These are phyloP conservation scores for Trichoderma harzianum DNA, from an alignment of 2,329 filamentous ascomycete genomes.

Conservation along the genomic window DNA sequence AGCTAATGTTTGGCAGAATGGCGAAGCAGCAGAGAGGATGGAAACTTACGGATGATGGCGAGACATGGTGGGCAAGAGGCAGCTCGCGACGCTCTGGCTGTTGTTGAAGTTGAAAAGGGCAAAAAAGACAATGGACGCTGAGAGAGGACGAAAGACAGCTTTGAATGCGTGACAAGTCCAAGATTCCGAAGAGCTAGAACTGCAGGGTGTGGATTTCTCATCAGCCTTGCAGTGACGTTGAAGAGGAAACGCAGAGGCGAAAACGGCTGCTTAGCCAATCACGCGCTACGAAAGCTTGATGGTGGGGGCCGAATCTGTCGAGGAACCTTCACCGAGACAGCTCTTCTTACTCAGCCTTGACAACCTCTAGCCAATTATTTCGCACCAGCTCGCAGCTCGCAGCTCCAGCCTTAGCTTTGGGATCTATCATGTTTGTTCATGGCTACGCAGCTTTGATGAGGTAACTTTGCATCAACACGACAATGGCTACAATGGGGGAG, in stretches of 20 bases:
- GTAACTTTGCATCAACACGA: background rate
- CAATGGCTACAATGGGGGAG: constrained; percentile 18
- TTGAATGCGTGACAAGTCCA: background rate
- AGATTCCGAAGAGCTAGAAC: background rate
- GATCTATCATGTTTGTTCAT: background rate
- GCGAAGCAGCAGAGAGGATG: background rate
- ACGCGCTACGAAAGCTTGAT: background rate
- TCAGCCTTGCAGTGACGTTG: constrained; percentile 43
- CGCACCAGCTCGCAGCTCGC: background rate
- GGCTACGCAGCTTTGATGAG: background rate
- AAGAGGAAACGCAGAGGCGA: background rate
- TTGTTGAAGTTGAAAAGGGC: background rate
- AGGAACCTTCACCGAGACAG: constrained; percentile 14
- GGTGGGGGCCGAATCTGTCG: constrained; percentile 9
- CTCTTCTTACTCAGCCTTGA: constrained; percentile 28
- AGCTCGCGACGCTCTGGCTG: background rate
- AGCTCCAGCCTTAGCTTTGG: background rate
- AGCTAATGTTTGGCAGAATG: constrained; percentile 20
- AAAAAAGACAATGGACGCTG: background rate
- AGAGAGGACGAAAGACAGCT: background rate
- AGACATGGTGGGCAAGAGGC: constrained; percentile 61
- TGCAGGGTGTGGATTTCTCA: constrained; percentile 38
- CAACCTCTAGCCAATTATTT: constrained; percentile 15
- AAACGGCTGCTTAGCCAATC: background rate
- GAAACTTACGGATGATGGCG: constrained; percentile 84